Evolutionary conservation across 129 eudicot genomes (phyloP), one percentile per base, ranked within the genome.

Genomic region (Flaveria robusta): DNA sequence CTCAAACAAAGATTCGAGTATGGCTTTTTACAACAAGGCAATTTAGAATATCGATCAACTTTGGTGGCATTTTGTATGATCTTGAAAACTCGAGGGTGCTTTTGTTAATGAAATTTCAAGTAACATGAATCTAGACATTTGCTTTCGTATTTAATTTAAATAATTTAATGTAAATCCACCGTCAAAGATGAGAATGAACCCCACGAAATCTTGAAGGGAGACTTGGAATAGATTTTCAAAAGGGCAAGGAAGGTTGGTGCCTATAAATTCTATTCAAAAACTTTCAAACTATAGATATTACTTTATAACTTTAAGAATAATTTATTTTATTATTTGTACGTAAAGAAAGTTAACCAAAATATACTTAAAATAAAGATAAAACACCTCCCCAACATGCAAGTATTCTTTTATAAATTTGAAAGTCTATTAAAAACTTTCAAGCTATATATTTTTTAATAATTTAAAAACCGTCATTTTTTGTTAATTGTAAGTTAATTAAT

Each of bases 51-150:
- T 31, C 37, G 37, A 31, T 31, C 20, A 63, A 63, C 43, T 63
- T 63, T 64, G 14, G 46, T 60, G 8, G 39, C 16, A 19, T 24
- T 24, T 24, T 60, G 37, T 24, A 60, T 24, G 41, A 12, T 60
- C 26, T 60, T 60, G 66, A 26, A 26, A 26, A 60, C 66, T 9
- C 18, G 13, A 60, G 19, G 9, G 34, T 34, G 14, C 16, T 34
- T 64, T 7, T 64, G 47, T 8, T 14, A 16, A 31, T 31, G 5
- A 24, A 47, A 42, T 50, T 67, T 47, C 10, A 24, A 24, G 42
- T 50, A 70, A 70, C 9, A 24, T 41, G 74, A 23, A 16, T 45
- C 69, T 64, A 64, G 69, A 64, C 47, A 64, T 64, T 20, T 64
- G 69, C 69, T 64, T 63, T 43, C 37, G 37, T 43, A 43, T 7